Base-by-base conservation (phyloP, 257 asterid genomes). In the Asclepias syriaca region DNA sequence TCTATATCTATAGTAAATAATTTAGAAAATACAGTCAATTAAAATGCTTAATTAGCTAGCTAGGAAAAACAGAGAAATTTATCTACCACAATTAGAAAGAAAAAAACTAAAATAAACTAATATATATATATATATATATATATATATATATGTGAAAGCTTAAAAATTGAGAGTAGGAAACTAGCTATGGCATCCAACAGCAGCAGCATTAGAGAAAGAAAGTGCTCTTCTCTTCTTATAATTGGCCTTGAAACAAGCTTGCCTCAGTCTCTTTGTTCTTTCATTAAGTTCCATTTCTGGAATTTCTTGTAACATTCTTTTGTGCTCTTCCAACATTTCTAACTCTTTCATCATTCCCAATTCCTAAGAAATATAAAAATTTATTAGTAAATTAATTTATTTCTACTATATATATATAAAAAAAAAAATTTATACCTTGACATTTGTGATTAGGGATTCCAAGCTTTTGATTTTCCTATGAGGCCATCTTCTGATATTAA, bases 181-280 rank as follows among this genome's bases (percentile, higher is more conserved):
- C 48, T 15, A 32, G 14, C 39, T 34, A 34, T 3, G 39, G 39
- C 39, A 34, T 34, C 39, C 39, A 34, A 34, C 39, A 5, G 46
- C 46, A 14, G 50, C 48, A 6, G 19, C 39, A 34, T 3, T 4
- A 34, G 39, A 34, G 39, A 34, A 34, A 6, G 37, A 43, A 6
- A 77, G 69, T 2, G 94, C 79, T 72, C 88, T 90, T 86, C 97
- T 89, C 87, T 82, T 93, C 79, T 93, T 93, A 86, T 90, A 90
- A 68, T 87, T 93, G 56, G 97, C 98, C 82, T 93, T 90, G 89
- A 93, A 93, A 68, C 97, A 93, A 24, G 97, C 91, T 80, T 93
- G 97, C 48, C 98, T 79, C 69, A 93, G 68, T 68, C 78, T 93
- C 90, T 90, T 93, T 0, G 96, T 89, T 69, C 87, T 87, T 54